phyloP scores from a whole-genome alignment of 2,329 filamentous ascomycete genomes.

The Aspergillus felis region DNA sequence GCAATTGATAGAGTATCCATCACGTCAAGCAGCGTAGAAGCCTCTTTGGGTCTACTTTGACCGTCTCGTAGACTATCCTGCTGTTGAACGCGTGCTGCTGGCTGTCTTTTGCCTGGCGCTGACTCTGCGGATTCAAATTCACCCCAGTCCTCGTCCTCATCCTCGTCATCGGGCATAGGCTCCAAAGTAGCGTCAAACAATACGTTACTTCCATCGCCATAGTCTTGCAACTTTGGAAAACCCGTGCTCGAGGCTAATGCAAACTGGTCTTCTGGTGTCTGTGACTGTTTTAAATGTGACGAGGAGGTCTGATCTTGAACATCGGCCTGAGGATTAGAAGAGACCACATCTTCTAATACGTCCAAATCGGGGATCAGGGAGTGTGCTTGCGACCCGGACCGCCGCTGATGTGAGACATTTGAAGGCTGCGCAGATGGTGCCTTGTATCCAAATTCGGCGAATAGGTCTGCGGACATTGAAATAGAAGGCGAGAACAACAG shows the following conservation, averaged over 20 bases:
- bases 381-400: conserved; percentile 8
- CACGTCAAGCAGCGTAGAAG: conserved; percentile 18
- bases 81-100: background rate
- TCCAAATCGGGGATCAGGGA: conserved; percentile 23
- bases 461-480: conserved; percentile 52
- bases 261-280: conserved; percentile 2
- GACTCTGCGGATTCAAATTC: conserved; percentile 39
- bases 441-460: conserved; percentile 47
- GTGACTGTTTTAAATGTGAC: conserved; percentile 1
- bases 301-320: background rate
- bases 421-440: conserved; percentile 16
- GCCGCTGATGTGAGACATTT: conserved; percentile 6
- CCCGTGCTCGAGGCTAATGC: conserved; percentile 10
- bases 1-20: conserved; percentile 28
- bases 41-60: background rate
- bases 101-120: conserved; percentile 6
- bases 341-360: conserved; percentile 16
- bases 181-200: conserved; percentile 59
- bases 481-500: conserved; percentile 2
- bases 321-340: conserved; percentile 7
- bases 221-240: conserved; percentile 16
- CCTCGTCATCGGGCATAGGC: conserved; percentile 19
- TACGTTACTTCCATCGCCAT: conserved; percentile 44
- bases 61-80: background rate
- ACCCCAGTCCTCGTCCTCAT: conserved; percentile 43